Evolutionary conservation across 2,329 filamentous ascomycete species (phyloP), one percentile per base, ranked within the genome.

Genomic region (Calonectria leucothoes): DNA sequence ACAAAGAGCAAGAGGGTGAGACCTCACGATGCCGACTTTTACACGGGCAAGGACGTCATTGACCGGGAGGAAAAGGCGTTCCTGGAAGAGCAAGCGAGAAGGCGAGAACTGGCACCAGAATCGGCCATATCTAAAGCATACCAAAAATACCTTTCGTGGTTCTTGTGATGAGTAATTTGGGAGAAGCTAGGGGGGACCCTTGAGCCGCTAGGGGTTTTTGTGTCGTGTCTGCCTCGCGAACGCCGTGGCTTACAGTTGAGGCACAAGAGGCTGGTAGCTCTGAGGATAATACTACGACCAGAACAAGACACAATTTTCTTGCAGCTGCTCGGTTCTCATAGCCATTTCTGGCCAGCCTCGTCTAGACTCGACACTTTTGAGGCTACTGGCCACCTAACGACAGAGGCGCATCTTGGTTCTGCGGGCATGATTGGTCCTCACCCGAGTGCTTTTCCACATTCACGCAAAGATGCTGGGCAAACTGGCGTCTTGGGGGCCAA

Each of bases 21-120:
- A 74, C 86, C 93, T 0, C 84, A 89, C 72, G 87, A 91, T 78
- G 92, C 89, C 33, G 93, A 95, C 86, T 89, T 95, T 74, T 94
- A 90, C 85, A 89, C 90, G 0, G 93, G 93, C 79, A 95, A 95
- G 86, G 93, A 93, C 68, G 87, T 90, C 72, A 93, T 95, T 76
- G 93, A 95, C 83, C 87, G 91, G 8, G 93, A 95, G 80, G 93
- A 95, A 85, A 89, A 90, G 73, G 91, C 91, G 74, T 95, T 93
- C 84, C 78, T 94, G 67, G 92, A 66, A 7, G 42, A 61, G 63
- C 51, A 71, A 33, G 69, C 39, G 39, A 23, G 25, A 25, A 66
- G 45, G 63, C 61, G 33, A 12, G 63, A 71, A 14, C 23, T 12
- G 25, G 23, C 45, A 17, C 37, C 29, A 39, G 29, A 66, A 6